These are phyloP conservation scores for Pseudogymnoascus sp. DNA, from an alignment of 2,329 filamentous ascomycete species.

Conservation along the genomic window DNA sequence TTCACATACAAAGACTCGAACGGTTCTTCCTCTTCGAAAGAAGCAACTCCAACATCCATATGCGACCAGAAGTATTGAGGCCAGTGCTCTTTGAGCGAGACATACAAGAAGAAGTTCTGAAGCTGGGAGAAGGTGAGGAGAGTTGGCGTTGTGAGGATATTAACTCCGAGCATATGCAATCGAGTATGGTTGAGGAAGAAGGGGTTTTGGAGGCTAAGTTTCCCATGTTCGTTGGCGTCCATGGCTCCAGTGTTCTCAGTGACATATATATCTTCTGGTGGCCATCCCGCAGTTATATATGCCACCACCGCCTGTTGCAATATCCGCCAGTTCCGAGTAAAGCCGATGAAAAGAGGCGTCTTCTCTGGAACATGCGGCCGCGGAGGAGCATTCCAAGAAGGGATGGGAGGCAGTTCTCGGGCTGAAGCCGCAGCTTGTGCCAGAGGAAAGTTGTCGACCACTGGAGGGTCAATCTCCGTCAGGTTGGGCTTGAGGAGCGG, in stretches of 20 bases:
- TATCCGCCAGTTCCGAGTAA: conserved; percentile 48
- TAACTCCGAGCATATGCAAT: conserved; percentile 44
- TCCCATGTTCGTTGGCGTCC: conserved; percentile 40
- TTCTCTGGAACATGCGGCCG: conserved; percentile 32
- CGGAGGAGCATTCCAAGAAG: conserved; percentile 39
- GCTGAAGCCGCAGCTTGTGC: conserved; percentile 19
- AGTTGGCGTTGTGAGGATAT: conserved; percentile 43
- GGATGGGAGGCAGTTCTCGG: conserved; percentile 34
- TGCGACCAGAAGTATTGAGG: conserved; percentile 50
- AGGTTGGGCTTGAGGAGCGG: conserved; percentile 20
- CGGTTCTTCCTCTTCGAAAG: conserved; percentile 31
- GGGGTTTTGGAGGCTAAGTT: conserved; percentile 46
- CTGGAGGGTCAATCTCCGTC: conserved; percentile 12
- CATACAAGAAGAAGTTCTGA: conserved; percentile 46
- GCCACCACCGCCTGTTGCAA: conserved; percentile 48
- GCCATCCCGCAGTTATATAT: conserved; percentile 53
- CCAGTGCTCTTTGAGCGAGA: conserved; percentile 38
- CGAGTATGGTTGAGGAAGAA: conserved; percentile 48
- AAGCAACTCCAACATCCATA: conserved; percentile 44
- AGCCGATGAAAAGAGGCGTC: conserved; percentile 52
- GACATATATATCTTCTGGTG: conserved; percentile 45
- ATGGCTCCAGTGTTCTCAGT: conserved; percentile 51
- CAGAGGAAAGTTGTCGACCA: conserved; percentile 24
- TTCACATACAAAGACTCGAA: conserved; percentile 18
- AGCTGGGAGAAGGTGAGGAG: conserved; percentile 48